phyloP scores from a whole-genome alignment of 2,329 filamentous ascomycete genomes.

The Fusarium veterinarium region DNA sequence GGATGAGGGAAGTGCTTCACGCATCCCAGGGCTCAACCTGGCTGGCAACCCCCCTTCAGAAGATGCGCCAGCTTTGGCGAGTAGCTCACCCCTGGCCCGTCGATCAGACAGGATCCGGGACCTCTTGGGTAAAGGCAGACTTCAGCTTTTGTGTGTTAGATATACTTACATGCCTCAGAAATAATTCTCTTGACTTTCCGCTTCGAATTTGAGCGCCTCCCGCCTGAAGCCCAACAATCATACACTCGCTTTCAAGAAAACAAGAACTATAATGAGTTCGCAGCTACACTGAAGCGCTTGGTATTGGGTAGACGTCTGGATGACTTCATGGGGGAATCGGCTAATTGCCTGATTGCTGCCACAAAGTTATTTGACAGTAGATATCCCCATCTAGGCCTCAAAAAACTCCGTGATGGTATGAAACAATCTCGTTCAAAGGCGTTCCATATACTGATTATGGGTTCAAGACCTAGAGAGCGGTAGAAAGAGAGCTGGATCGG shows the following conservation, averaged over 20 bases:
- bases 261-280: conserved; percentile 9
- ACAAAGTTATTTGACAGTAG: conserved; percentile 35
- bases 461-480: background rate
- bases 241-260: conserved; percentile 19
- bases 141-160: fast-evolving
- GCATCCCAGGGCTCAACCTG: background rate
- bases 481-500: background rate
- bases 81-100: background rate
- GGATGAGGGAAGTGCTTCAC: background rate
- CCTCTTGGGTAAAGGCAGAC: conserved; percentile 11
- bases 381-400: conserved; percentile 28
- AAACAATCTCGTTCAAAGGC: too few relatives aligned
- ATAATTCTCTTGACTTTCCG: conserved; percentile 18
- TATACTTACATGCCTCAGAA: conserved; percentile 25
- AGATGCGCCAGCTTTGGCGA: background rate
- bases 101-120: conserved; percentile 11
- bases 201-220: conserved; percentile 25
- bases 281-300: conserved; percentile 20
- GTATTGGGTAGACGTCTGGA: conserved; percentile 30
- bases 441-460: background rate
- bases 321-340: conserved; percentile 26
- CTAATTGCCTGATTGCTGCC: conserved; percentile 14
- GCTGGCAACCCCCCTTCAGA: background rate
- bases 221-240: conserved; percentile 17
- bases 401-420: conserved; percentile 27